Evolutionary conservation across 805 yeast species (phyloP).

Genomic region (Kodamaea hsintzibuensis): DNA sequence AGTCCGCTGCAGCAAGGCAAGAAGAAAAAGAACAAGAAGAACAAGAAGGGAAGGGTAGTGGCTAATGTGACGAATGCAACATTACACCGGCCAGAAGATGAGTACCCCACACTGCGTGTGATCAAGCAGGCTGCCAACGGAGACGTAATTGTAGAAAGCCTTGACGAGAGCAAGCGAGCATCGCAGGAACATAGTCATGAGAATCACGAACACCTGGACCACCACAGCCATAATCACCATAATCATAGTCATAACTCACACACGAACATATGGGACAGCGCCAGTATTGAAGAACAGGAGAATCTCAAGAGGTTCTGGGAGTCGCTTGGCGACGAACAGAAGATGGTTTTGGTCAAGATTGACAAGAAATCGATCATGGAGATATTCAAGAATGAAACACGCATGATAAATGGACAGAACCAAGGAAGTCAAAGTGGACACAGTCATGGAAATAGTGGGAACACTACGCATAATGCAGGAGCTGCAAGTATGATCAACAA

Average conservation of each 20-base stretch:
- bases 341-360: conserved; percentile 59
- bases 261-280: conserved; percentile 47
- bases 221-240: conserved; percentile 7
- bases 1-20: conserved; percentile 11
- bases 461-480: conserved; percentile 5
- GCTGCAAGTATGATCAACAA: conserved; percentile 9
- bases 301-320: conserved; percentile 65
- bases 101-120: conserved; percentile 71
- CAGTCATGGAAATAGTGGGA: conserved; percentile 24
- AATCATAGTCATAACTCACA: conserved; percentile 12
- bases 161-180: conserved; percentile 28
- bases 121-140: conserved; percentile 74
- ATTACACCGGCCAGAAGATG: conserved; percentile 55
- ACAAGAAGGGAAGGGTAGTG: conserved; percentile 10
- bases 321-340: conserved; percentile 57
- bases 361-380: conserved; percentile 70
- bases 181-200: conserved; percentile 2
- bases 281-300: conserved; percentile 51
- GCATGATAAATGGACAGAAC: conserved; percentile 6
- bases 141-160: conserved; percentile 68
- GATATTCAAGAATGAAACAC: conserved; percentile 50
- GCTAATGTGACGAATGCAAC: conserved; percentile 38
- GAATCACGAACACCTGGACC: conserved; percentile 14
- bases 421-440: background rate
- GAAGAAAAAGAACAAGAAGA: conserved; percentile 36